A percentile compares a stretch with the other conserved stretches of the same genome.
Evolutionary conservation across 805 yeast genomes (phyloP).

Genomic region (Wickerhamiella alocasiicola): DNA sequence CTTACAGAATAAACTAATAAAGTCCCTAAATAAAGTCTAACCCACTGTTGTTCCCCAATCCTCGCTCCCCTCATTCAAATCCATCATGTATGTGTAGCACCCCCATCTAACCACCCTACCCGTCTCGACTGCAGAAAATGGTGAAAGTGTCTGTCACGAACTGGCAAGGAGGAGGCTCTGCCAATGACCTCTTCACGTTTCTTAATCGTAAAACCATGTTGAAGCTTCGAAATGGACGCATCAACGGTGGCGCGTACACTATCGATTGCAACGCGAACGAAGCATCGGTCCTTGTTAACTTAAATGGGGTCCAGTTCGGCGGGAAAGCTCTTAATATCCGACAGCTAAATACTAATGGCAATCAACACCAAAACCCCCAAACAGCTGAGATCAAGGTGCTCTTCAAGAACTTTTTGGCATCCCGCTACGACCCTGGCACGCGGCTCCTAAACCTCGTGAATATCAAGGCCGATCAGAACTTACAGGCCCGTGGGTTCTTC

Average conservation of each 20-base stretch:
- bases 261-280: constrained; percentile 50
- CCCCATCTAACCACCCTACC: no score
- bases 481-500: constrained; percentile 53
- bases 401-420: constrained; percentile 45
- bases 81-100: no score
- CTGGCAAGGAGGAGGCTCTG: constrained; percentile 74
- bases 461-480: constrained; percentile 50
- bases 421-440: constrained; percentile 52
- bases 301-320: constrained; percentile 74
- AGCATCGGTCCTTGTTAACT: constrained; percentile 44
- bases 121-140: not conserved
- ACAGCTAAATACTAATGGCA: constrained; percentile 9
- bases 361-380: constrained; percentile 7
- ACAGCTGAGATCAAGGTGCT: constrained; percentile 43
- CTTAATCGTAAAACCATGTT: constrained; percentile 54
- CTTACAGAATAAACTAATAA: constrained; percentile 1
- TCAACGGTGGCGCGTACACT: constrained; percentile 44
- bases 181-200: constrained; percentile 56
- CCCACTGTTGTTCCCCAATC: no score
- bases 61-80: no score
- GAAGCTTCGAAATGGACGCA: constrained; percentile 38
- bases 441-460: constrained; percentile 58
- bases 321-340: constrained; percentile 51
- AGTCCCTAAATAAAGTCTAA: not conserved
- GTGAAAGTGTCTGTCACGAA: constrained; percentile 51